Evolutionary conservation across 2,329 filamentous ascomycete species (phyloP).

Genomic region (Dothideomycetidae sp.): DNA sequence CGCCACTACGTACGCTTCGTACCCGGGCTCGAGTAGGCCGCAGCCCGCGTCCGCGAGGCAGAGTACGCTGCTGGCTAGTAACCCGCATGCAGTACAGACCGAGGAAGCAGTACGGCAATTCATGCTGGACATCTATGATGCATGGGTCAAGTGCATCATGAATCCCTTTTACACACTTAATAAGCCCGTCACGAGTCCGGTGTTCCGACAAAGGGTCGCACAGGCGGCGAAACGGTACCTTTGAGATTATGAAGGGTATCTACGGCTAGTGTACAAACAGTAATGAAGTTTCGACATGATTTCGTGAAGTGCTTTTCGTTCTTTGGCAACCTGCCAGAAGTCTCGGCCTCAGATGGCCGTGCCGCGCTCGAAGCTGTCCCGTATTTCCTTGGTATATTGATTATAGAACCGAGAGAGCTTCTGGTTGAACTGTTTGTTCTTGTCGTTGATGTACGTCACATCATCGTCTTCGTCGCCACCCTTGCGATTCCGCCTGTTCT

Average conservation of each 20-base stretch:
- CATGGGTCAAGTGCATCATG: constrained; percentile 94
- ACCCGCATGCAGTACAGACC: constrained; percentile 76
- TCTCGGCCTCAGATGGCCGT: constrained; percentile 78
- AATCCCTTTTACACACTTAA: constrained; percentile 86
- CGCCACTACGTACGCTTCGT: constrained; percentile 21
- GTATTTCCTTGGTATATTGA: constrained; percentile 93
- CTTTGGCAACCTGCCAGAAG: too few species aligned
- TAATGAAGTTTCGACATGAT: neutral
- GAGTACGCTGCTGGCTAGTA: constrained; percentile 32
- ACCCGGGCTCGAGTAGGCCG: constrained; percentile 17
- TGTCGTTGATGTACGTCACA: constrained; percentile 98
- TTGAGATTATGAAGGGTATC: constrained; percentile 29
- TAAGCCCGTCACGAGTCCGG: constrained; percentile 69
- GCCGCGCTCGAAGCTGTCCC: constrained; percentile 93
- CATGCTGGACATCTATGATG: constrained; percentile 90
- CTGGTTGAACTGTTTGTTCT: constrained; percentile 99
- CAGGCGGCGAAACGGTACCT: constrained; percentile 89
- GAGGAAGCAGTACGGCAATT: constrained; percentile 94
- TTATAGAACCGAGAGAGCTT: constrained; percentile 94
- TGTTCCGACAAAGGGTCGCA: constrained; percentile 69
- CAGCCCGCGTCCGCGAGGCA: constrained; percentile 20
- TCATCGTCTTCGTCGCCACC: constrained; percentile 71
- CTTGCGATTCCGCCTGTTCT: constrained; percentile 69
- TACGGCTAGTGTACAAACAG: neutral
- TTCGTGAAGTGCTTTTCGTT: too few species aligned